A percentile compares a stretch with the other conserved stretches of the same genome.
Conservation (phyloP, 1,284 basidiomycete genomes). For the Athelia sp. region DNA sequence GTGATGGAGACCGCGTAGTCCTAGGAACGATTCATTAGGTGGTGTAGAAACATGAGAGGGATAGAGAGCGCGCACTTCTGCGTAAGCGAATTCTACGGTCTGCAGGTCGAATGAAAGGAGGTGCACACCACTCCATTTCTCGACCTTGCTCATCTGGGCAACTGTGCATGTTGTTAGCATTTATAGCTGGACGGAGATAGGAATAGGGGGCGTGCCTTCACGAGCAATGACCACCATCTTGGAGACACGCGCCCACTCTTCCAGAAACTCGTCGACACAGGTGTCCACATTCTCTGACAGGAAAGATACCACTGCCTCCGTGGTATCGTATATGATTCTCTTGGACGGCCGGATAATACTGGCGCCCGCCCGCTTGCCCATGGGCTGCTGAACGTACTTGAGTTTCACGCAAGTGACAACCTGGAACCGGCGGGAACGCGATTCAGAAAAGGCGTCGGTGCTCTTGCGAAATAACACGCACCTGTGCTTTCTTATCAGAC, state of each 20-base stretch:
- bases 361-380: conserved; percentile 58
- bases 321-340: conserved; percentile 82
- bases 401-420: conserved; percentile 84
- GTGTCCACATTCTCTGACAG: conserved; percentile 80
- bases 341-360: conserved; percentile 74
- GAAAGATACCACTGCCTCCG: conserved; percentile 82
- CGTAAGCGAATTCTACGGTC: conserved; percentile 84
- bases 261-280: conserved; percentile 83
- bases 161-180: conserved; percentile 38
- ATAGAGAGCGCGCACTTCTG: conserved; percentile 34
- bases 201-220: conserved; percentile 49
- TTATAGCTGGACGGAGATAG: conserved; percentile 2
- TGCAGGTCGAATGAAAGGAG: conserved; percentile 85
- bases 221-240: conserved; percentile 91
- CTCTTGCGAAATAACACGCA: conserved; percentile 21
- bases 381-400: conserved; percentile 81
- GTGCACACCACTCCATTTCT: conserved; percentile 66
- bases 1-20: conserved; percentile 72
- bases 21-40: conserved; percentile 26
- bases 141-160: conserved; percentile 72
- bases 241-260: conserved; percentile 87
- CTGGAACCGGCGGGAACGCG: no score
- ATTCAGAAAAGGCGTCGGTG: no score
- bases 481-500: conserved; percentile 71
- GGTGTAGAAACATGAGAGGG: background rate